Evolutionary conservation across 2,329 filamentous ascomycete species (phyloP).

Genomic region (Chaetomiaceae sp.): DNA sequence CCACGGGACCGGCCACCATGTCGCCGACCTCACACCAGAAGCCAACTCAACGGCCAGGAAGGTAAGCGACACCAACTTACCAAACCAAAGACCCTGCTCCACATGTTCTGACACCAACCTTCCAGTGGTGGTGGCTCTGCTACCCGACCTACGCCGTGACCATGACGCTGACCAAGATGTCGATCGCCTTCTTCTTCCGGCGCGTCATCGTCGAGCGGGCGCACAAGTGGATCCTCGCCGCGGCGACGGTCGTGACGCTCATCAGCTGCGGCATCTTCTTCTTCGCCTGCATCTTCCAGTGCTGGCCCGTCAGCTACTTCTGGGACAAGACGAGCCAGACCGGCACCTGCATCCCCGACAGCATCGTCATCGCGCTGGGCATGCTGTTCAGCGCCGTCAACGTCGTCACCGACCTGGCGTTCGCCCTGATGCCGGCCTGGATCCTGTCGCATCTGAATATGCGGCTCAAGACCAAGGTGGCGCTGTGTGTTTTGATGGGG

Average conservation of each 20-base stretch:
- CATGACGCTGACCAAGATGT: slow-evolving; percentile 36
- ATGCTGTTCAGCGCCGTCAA: slow-evolving; percentile 49
- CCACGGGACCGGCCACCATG: slow-evolving; percentile 40
- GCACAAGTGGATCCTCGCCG: slow-evolving; percentile 35
- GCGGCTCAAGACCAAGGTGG: slow-evolving; percentile 46
- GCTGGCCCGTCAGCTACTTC: slow-evolving; percentile 37
- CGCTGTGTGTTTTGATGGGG: slow-evolving; percentile 49
- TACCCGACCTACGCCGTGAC: slow-evolving; percentile 25
- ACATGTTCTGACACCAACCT: background rate
- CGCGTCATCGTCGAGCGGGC: slow-evolving; percentile 35
- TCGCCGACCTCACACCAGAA: slow-evolving; percentile 28
- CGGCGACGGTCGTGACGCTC: slow-evolving; percentile 34
- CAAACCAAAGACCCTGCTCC: background rate
- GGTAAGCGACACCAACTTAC: slow-evolving; percentile 25
- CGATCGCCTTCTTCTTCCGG: slow-evolving; percentile 41
- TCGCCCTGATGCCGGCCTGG: slow-evolving; percentile 49
- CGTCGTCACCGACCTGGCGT: slow-evolving; percentile 47
- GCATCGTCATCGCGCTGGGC: slow-evolving; percentile 47
- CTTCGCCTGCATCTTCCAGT: slow-evolving; percentile 40
- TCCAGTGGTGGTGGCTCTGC: slow-evolving; percentile 25
- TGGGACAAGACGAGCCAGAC: slow-evolving; percentile 34
- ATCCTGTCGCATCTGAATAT: slow-evolving; percentile 54
- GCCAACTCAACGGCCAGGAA: slow-evolving; percentile 33
- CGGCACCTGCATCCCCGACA: slow-evolving; percentile 36
- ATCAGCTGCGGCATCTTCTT: slow-evolving; percentile 38